Evolutionary conservation across 2,329 filamentous ascomycete genomes (phyloP).

Genomic region (Salinomyces thailandicus): DNA sequence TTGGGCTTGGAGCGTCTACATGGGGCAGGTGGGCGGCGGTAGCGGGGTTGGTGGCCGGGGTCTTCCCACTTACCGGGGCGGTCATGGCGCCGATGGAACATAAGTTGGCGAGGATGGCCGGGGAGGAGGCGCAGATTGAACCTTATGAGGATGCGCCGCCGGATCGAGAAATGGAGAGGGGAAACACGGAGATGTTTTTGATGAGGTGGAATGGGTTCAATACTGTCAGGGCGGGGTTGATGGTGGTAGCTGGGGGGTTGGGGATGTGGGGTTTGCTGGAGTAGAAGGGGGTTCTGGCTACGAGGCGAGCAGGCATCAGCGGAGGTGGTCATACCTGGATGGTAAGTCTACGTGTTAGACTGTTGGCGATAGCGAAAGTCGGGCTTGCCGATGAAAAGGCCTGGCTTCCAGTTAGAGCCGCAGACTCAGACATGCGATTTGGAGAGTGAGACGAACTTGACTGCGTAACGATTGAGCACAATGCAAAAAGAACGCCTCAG

Average conservation of each 20-base stretch:
- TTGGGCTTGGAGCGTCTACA: not conserved
- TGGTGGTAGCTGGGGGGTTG: slow-evolving; percentile 12
- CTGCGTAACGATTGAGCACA: no score
- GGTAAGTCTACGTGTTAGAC: no score
- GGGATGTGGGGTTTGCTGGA: slow-evolving; percentile 13
- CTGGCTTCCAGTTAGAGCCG: no score
- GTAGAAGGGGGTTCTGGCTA: no score
- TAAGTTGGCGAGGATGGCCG: slow-evolving; percentile 18
- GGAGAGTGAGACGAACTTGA: no score
- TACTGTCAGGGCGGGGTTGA: slow-evolving; percentile 9
- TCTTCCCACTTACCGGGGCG: slow-evolving; percentile 17
- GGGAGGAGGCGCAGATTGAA: slow-evolving; percentile 20
- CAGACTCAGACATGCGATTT: no score
- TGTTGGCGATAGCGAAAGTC: no score
- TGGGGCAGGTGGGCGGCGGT: slow-evolving; percentile 17
- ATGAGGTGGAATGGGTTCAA: slow-evolving; percentile 15
- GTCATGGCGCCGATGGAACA: slow-evolving; percentile 18
- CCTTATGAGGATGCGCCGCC: slow-evolving; percentile 22
- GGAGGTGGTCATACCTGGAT: no score
- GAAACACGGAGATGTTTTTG: slow-evolving; percentile 20
- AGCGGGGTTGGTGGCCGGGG: slow-evolving; percentile 11
- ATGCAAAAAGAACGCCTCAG: no score
- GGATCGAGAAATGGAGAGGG: slow-evolving; percentile 20
- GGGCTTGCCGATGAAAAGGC: no score
- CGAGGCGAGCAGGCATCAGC: no score